These are phyloP conservation scores for Daldinia loculata DNA, from an alignment of 495 filamentous ascomycete species.

Conservation along the genomic window DNA sequence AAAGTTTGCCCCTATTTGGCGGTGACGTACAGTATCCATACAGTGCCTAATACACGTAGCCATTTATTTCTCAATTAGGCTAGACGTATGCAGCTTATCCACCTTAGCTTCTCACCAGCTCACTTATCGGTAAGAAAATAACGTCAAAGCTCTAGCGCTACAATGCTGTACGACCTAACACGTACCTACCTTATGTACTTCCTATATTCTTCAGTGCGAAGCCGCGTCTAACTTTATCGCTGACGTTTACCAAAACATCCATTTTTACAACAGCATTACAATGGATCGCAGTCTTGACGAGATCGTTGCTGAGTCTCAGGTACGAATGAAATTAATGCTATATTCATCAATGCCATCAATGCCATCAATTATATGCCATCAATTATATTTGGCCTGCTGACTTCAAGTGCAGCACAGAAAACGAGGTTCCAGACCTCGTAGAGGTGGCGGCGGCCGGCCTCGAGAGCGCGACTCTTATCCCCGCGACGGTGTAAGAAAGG, in stretches of 20 bases:
- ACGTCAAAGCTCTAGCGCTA: slow-evolving; percentile 23
- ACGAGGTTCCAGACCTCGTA: slow-evolving; percentile 43
- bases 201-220: slow-evolving; percentile 2
- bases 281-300: slow-evolving; percentile 89
- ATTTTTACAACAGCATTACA: slow-evolving; percentile 25
- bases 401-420: slow-evolving; percentile 38
- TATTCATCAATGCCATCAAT: not conserved
- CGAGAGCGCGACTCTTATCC: slow-evolving; percentile 66
- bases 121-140: slow-evolving; percentile 12
- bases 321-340: slow-evolving; percentile 53
- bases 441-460: slow-evolving; percentile 59
- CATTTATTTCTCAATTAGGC: not conserved
- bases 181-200: slow-evolving; percentile 2
- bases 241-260: slow-evolving; percentile 20
- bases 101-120: slow-evolving; percentile 12
- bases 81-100: not conserved
- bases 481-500: slow-evolving; percentile 84
- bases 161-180: not conserved
- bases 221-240: slow-evolving; percentile 5
- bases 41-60: not conserved
- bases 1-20: slow-evolving; percentile 9
- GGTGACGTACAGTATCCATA: slow-evolving; percentile 10
- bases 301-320: slow-evolving; percentile 82
- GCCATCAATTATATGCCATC: not conserved
- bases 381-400: slow-evolving; percentile 9